Evolutionary conservation across 2,329 filamentous ascomycete genomes (phyloP), one percentile per base, ranked within the genome.

Genomic region (Leptographium galeiforme): DNA sequence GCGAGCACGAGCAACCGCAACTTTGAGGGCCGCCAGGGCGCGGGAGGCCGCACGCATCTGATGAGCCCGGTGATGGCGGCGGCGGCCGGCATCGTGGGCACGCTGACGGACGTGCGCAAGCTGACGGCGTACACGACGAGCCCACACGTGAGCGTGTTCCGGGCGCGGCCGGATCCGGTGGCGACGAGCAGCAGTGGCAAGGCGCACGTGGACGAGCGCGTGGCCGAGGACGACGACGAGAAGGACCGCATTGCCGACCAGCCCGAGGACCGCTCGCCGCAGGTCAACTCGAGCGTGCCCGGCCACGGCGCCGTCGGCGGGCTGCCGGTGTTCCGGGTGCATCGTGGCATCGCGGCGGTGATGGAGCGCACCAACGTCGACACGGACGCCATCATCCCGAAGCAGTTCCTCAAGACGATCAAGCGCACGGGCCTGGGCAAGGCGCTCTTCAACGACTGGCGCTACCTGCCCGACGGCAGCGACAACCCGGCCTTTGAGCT

Each of bases 341-440:
- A 94, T 61, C 91, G 86, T 71, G 93, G 91, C 55, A 84, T 91
- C 59, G 89, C 89, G 1, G 93, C 90, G 12, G 88, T 89, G 2
- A 73, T 98, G 69, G 87, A 95, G 57, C 82, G 86, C 62, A 77
- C 85, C 60, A 98, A 98, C 68, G 83, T 96, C 62, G 93, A 98
- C 72, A 98, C 93, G n/a, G 93, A 98, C 64, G 91, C 91, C 65
- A 96, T 97, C 70, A 98, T 98, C 61, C 93, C 93, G 59, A 98
- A 98, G 72, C 93, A 98, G 68, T 98, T 97, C 74, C 79, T 98
- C 59, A 98, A 97, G 76, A 98, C 93, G 43, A 97, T 97, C 72
- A 97, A 97, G 78, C 88, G 93, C 55, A 95, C 91, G 2, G 93
- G 93, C 59, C 85, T 98, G 11, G 90, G 90, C 55, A 78, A 74